Base-by-base conservation (phyloP, 805 yeast species). In the Saccharomycopsis malanga region DNA sequence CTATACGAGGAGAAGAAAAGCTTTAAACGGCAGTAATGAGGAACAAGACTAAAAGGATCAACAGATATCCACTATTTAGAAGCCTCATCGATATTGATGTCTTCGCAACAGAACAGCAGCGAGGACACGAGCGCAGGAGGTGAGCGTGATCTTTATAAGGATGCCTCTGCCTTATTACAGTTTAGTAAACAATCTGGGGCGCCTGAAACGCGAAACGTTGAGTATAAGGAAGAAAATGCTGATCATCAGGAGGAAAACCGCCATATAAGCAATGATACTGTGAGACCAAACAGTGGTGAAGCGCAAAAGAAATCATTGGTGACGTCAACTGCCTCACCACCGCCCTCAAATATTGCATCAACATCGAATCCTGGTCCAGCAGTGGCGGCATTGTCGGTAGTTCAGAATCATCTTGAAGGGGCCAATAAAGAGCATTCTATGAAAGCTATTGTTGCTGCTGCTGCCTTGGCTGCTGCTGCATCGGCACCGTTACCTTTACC, bases 381-480 rank as follows among this genome's bases (percentile, higher is more conserved):
- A 12, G 48, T 50, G n/a, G 53, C 53, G 6, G 47, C 50, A 10
- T 30, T 50, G 18, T 44, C 48, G 4, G 46, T n/a, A 12, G 23
- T 20, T 14, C 22, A 27, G 2, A 15, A 23, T 6, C 43, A 41
- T 15, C 36, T 9, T 44, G 37, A 46, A n/a, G 18, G 53, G 2
- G 54, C 46, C 7, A 56, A 52, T 9, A 53, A 50, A 34, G 56
- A 54, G 18, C 54, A 56, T 39, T 55, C 45, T 34, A 59, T 58
- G 32, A 68, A 79, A 56, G 87, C 85, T 0, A 71, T 73, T 56
- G 82, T 83, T 6, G 93, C 91, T 0, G 93, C 93, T 1, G 91
- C 89, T 6, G 91, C 91, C 0, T 66, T 84, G 43, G 87, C 88
- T 3, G 87, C 85, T 0, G 93, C 91, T 0, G 89, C 89, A 2